Evolutionary conservation across 768 basidiomycete species (phyloP).

Genomic region (Austroboletus eburneus): DNA sequence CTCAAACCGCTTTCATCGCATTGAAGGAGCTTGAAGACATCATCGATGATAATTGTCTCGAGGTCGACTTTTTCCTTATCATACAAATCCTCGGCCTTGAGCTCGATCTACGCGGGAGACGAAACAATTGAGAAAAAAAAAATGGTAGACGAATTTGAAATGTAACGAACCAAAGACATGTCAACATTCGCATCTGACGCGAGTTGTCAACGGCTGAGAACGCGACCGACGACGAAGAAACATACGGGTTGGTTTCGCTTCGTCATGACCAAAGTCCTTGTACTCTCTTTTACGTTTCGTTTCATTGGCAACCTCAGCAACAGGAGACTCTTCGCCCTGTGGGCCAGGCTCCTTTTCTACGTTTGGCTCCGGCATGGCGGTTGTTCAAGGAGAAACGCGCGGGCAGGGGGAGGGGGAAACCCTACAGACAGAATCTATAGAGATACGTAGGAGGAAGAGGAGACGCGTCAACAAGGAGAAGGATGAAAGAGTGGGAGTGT

Average conservation of each 20-base stretch:
- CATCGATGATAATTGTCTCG: constrained; percentile 93
- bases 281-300: constrained; percentile 74
- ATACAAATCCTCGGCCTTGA: constrained; percentile 90
- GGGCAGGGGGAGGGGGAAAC: constrained; percentile 8
- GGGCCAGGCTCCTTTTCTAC: constrained; percentile 68
- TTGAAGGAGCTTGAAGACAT: constrained; percentile 94
- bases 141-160: constrained; percentile 1
- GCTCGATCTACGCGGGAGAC: constrained; percentile 53
- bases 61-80: constrained; percentile 99
- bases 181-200: constrained; percentile 76
- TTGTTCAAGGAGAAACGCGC: not conserved
- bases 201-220: constrained; percentile 3
- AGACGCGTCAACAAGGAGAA: constrained; percentile 7
- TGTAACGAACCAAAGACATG: constrained; percentile 61
- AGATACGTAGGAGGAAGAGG: constrained; percentile 5
- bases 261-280: constrained; percentile 79
- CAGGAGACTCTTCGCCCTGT: constrained; percentile 44
- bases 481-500: constrained; percentile 30
- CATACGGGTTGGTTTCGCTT: constrained; percentile 65
- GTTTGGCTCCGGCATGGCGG: constrained; percentile 37
- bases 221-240: constrained; percentile 6
- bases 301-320: constrained; percentile 17
- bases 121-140: not conserved
- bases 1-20: constrained; percentile 79
- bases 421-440: constrained; percentile 31